Conservation (phyloP, 768 basidiomycete species). For the Hypholoma sublateritium region DNA sequence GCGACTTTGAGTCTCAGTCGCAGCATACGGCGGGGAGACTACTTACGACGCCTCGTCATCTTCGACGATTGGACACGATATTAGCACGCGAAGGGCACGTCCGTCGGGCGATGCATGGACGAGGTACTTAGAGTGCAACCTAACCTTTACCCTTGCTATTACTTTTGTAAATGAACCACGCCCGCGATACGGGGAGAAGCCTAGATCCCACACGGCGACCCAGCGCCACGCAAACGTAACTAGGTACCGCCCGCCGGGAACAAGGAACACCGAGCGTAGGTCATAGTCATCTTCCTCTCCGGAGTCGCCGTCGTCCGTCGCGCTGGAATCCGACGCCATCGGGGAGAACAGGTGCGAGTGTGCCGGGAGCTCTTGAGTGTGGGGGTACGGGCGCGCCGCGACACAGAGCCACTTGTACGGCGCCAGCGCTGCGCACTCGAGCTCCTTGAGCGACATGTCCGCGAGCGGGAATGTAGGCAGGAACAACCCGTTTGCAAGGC, state of each 20-base stretch:
- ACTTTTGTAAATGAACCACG: background rate
- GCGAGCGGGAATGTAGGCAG: conserved; percentile 22
- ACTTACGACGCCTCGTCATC: background rate
- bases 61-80: background rate
- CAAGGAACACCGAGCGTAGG: conserved; percentile 16
- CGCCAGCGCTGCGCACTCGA: conserved; percentile 26
- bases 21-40: background rate
- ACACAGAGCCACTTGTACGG: conserved; percentile 18
- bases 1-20: background rate
- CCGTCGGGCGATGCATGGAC: conserved; percentile 15
- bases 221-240: conserved; percentile 15
- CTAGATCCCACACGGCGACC: conserved; percentile 28
- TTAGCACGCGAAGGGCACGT: conserved; percentile 11
- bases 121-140: conserved; percentile 6
- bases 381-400: conserved; percentile 5
- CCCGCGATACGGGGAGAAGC: conserved; percentile 11
- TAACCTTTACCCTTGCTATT: background rate
- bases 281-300: conserved; percentile 3
- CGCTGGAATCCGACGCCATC: background rate
- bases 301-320: background rate
- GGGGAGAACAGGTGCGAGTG: conserved; percentile 6
- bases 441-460: conserved; percentile 23
- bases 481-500: conserved; percentile 17
- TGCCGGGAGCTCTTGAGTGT: background rate
- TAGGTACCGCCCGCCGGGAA: conserved; percentile 33